A percentile compares a stretch with the other conserved stretches of the same genome.
These are phyloP conservation scores for Arthrobotrys pseudoclavata DNA, from an alignment of 2,329 filamentous ascomycete genomes.

Conservation along the genomic window DNA sequence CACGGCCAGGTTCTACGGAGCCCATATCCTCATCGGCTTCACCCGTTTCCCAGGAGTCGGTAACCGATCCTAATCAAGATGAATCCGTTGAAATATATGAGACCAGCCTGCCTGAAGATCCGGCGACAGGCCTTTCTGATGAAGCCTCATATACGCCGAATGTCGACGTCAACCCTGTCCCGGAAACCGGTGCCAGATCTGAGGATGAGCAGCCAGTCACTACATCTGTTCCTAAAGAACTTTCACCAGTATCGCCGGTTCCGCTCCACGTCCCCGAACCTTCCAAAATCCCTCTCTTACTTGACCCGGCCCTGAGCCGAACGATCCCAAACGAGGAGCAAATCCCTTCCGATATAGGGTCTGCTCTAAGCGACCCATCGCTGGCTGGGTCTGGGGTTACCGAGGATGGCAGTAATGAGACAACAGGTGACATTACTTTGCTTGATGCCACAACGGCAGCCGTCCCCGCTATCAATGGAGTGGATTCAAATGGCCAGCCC, in stretches of 20 bases:
- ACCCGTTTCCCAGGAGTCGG: conserved; percentile 31
- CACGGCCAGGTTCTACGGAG: conserved; percentile 52
- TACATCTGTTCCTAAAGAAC: conserved; percentile 59
- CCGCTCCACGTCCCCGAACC: conserved; percentile 78
- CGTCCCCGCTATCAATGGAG: conserved; percentile 15
- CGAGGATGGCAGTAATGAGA: conserved; percentile 19
- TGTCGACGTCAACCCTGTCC: conserved; percentile 41
- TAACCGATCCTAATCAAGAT: conserved; percentile 28
- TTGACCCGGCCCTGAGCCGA: conserved; percentile 75
- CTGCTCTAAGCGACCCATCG: conserved; percentile 54
- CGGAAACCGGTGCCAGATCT: conserved; percentile 34
- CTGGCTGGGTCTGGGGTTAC: conserved; percentile 13
- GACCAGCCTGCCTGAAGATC: not conserved
- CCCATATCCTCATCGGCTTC: conserved; percentile 56
- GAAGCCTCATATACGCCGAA: conserved; percentile 46
- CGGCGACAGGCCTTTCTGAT: conserved; percentile 9
- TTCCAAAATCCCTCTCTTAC: conserved; percentile 78
- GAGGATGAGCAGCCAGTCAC: conserved; percentile 53
- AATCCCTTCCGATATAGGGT: conserved; percentile 55
- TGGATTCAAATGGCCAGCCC: conserved; percentile 11
- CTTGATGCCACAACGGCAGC: conserved; percentile 26
- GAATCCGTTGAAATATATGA: conserved; percentile 41
- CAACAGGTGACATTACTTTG: conserved; percentile 2
- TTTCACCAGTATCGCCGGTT: conserved; percentile 77
- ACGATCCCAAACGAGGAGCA: conserved; percentile 58